phyloP scores from a whole-genome alignment of 2,329 filamentous ascomycete genomes.

The Fusarium sp. region DNA sequence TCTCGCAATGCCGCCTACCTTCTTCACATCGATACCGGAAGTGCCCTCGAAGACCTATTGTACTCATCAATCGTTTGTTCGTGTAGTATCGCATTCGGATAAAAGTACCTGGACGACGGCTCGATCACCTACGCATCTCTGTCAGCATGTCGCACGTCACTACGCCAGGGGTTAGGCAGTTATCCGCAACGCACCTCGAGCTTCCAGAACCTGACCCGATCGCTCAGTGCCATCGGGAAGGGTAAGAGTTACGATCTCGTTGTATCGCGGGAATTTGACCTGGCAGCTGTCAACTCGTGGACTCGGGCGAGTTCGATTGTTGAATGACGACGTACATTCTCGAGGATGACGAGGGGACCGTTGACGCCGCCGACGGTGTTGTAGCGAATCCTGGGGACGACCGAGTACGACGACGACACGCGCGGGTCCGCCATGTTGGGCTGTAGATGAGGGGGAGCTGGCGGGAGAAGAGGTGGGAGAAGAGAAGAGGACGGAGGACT shows the following conservation, averaged over 20 bases:
- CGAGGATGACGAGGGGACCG: slow-evolving; percentile 95
- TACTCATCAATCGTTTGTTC: slow-evolving; percentile 38
- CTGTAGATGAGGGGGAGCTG: slow-evolving; percentile 31
- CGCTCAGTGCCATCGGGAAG: slow-evolving; percentile 94
- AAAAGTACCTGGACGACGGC: slow-evolving; percentile 88
- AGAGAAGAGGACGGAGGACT: slow-evolving; percentile 31
- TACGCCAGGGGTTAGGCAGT: slow-evolving; percentile 1
- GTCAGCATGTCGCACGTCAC: slow-evolving; percentile 35
- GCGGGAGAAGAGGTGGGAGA: slow-evolving; percentile 24
- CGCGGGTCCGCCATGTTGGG: slow-evolving; percentile 65
- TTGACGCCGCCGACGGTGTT: slow-evolving; percentile 99
- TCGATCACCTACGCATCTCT: slow-evolving; percentile 74
- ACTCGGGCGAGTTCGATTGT: slow-evolving; percentile 1
- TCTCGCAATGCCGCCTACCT: slow-evolving; percentile 66
- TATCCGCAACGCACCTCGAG: slow-evolving; percentile 75
- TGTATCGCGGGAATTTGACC: slow-evolving; percentile 98
- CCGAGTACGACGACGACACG: slow-evolving; percentile 69
- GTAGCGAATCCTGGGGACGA: slow-evolving; percentile 79
- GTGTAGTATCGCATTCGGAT: slow-evolving; percentile 17
- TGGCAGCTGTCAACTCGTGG: slow-evolving; percentile 53
- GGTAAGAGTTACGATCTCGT: slow-evolving; percentile 96
- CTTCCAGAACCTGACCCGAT: slow-evolving; percentile 96
- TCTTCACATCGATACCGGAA: slow-evolving; percentile 97
- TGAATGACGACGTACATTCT: slow-evolving; percentile 72
- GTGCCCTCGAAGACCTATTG: slow-evolving; percentile 95